Conservation (phyloP, 345 rosid species). For the Psidium friedrichsthalianum region DNA sequence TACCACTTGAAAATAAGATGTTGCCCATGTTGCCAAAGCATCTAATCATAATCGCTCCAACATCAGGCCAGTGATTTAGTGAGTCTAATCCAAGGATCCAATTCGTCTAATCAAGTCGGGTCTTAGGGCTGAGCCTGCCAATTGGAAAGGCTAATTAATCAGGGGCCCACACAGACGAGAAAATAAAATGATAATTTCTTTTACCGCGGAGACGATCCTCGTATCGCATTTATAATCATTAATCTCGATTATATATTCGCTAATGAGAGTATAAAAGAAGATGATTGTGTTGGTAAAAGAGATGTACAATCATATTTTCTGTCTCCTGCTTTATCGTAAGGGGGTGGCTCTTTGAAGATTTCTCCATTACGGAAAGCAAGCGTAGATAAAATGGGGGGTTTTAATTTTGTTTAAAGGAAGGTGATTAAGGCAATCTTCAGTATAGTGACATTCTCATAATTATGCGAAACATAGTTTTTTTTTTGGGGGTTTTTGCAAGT, state of each 20-base stretch:
- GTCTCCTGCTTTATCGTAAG: slow-evolving; percentile 16
- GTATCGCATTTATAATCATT: neutral
- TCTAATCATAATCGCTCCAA: neutral
- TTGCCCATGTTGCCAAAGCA: neutral
- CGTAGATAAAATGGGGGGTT: neutral
- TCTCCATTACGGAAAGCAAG: neutral
- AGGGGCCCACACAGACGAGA: neutral
- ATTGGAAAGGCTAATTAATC: neutral
- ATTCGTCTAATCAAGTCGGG: neutral
- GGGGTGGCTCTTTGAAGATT: neutral
- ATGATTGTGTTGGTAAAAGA: slow-evolving; percentile 33
- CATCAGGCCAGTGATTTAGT: neutral
- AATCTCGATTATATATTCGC: neutral
- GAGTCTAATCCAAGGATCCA: neutral
- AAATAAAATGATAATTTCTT: neutral
- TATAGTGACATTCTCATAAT: neutral
- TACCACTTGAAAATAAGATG: neutral
- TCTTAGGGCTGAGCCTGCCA: neutral
- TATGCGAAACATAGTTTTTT: neutral
- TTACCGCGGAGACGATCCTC: neutral
- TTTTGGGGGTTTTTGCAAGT: neutral
- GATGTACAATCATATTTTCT: slow-evolving; percentile 21
- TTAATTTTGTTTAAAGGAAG: neutral
- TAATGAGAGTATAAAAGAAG: neutral
- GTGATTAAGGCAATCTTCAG: neutral